A percentile compares a stretch with the other conserved stretches of the same genome.
These are phyloP conservation scores for Pythium utonaiense DNA, from an alignment of 352 stramenopile genomes.

Conservation along the genomic window DNA sequence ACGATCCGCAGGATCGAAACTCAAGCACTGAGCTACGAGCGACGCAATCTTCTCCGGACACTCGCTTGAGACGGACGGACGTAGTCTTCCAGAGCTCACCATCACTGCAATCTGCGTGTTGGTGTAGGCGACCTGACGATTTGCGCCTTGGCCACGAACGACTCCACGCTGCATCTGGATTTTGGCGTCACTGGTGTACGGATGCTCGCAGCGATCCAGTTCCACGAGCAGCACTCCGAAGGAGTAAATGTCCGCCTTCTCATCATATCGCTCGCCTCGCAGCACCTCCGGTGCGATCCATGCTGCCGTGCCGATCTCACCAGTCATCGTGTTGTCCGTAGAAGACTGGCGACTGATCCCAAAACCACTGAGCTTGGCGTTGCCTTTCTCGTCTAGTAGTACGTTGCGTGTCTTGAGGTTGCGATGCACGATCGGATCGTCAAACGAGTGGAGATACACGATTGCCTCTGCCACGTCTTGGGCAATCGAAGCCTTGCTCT, in stretches of 20 bases:
- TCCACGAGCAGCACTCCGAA: conserved; percentile 28
- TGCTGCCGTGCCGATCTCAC: conserved; percentile 23
- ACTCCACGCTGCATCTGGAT: too few species aligned
- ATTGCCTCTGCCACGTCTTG: conserved; percentile 22
- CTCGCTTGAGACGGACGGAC: background rate
- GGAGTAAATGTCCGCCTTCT: conserved; percentile 33
- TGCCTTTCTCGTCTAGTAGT: conserved; percentile 5
- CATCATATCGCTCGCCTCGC: conserved; percentile 25
- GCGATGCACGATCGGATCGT: conserved; percentile 23
- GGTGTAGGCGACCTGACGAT: background rate
- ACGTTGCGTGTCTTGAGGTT: conserved; percentile 28
- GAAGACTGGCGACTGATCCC: conserved; percentile 15
- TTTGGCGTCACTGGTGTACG: background rate
- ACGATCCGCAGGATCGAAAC: background rate
- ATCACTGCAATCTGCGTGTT: background rate
- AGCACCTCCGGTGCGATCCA: conserved; percentile 30
- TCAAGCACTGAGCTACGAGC: background rate
- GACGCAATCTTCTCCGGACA: background rate
- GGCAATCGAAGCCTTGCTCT: conserved; percentile 17
- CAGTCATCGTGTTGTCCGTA: conserved; percentile 25
- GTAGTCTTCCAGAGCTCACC: background rate
- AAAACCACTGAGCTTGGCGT: conserved; percentile 23
- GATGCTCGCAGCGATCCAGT: conserved; percentile 21
- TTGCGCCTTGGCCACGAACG: background rate
- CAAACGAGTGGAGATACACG: conserved; percentile 30